Evolutionary conservation across 768 basidiomycete species (phyloP), one percentile per base, ranked within the genome.

Genomic region (Pisolithus microcarpus): DNA sequence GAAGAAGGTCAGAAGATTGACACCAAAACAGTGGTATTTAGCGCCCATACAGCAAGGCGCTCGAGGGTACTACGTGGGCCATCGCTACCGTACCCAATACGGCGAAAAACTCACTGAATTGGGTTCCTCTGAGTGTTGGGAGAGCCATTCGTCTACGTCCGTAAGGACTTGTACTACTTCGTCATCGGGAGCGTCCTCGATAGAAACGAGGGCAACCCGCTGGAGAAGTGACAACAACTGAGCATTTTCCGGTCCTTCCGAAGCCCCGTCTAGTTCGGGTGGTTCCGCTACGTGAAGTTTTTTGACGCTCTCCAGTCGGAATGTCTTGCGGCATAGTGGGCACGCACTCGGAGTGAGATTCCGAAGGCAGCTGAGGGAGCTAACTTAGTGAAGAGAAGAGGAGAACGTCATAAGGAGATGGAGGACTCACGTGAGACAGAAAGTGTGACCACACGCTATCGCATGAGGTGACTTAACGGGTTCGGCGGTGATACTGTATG

Each of bases 381-480:
- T 23, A 23, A 23, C 2, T 42, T 28, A 40, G 15, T 10, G 26
- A 21, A 46, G 48, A 45, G 51, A 63, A 58, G 52, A 46, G 30
- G 13, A 47, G 49, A 26, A 44, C 52, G 28, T 48, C 52, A 54
- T 52, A 53, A 34, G 52, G 48, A 40, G 30, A 53, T 23, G 21
- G 21, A 23, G 21, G 44, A 75, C 84, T 63, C 61, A 86, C 85
- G 70, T 65, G 61, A 72, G 72, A 63, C 86, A 88, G 71, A 88
- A 87, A 36, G 85, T 76, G 65, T 88, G 85, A 37, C 87, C 87
- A 59, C 87, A 90, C 28, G 81, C 76, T 55, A 89, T 87, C 11
- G 79, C 82, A 64, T 85, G 79, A 5, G 85, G 86, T 43, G 77
- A 71, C 59, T 75, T 75, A 38, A 70, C 65, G 37, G 72, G 64